phyloP scores from a whole-genome alignment of 2,329 filamentous ascomycete species.

The Alternaria longipes region DNA sequence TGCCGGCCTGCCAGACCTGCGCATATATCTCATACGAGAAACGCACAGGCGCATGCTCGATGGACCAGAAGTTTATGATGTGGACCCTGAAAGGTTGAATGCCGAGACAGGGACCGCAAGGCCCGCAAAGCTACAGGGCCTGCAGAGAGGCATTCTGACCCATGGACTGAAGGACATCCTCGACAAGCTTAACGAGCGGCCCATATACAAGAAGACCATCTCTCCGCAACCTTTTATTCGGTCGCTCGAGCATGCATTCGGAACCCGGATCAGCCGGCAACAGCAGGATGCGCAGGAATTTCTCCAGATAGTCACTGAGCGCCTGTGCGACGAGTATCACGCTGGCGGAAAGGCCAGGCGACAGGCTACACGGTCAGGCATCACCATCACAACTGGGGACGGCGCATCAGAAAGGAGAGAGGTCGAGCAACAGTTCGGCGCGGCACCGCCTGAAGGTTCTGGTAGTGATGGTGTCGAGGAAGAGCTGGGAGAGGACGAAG shows the following conservation, averaged over 20 bases:
- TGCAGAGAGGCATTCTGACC: constrained; percentile 86
- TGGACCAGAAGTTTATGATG: constrained; percentile 76
- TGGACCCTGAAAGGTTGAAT: constrained; percentile 61
- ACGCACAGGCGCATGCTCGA: constrained; percentile 85
- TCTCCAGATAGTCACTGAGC: constrained; percentile 89
- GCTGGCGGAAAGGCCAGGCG: constrained; percentile 78
- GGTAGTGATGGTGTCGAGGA: constrained; percentile 47
- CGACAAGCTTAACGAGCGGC: constrained; percentile 90
- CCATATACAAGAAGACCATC: constrained; percentile 93
- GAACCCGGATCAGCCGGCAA: constrained; percentile 88
- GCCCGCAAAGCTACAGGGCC: constrained; percentile 62
- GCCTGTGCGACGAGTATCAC: constrained; percentile 92
- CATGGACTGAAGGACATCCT: constrained; percentile 90
- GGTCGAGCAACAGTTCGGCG: constrained; percentile 38
- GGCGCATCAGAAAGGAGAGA: constrained; percentile 31
- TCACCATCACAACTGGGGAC: constrained; percentile 30
- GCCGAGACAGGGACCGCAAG: constrained; percentile 52
- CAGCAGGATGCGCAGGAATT: constrained; percentile 99
- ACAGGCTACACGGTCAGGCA: constrained; percentile 56
- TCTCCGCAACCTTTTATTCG: constrained; percentile 85
- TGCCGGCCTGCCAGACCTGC: constrained; percentile 86
- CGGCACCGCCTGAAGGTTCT: constrained; percentile 29
- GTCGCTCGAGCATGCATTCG: constrained; percentile 85
- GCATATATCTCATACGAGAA: constrained; percentile 91
- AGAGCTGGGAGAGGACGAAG: constrained; percentile 25